Percentiles rank a stretch among this genome's conserved stretches.
These are phyloP conservation scores for Hura crepitans DNA, from an alignment of 441 rosid genomes.

Conservation along the genomic window DNA sequence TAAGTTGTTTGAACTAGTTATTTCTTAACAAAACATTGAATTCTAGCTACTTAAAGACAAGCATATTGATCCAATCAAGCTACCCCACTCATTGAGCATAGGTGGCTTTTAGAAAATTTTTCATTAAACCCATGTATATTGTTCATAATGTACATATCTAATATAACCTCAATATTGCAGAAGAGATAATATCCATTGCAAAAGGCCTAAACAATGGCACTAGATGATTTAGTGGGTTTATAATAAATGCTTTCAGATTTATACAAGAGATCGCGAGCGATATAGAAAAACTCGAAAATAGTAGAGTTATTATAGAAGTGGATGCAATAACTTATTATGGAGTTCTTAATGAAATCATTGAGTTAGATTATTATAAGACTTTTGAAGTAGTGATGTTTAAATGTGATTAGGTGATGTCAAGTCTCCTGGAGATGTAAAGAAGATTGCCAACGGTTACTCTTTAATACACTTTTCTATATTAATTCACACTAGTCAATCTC, in stretches of 20 bases:
- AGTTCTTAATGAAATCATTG: neutral
- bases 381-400: too few species aligned
- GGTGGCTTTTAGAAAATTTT: neutral
- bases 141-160: neutral
- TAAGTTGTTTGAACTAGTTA: neutral
- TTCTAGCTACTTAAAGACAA: neutral
- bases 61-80: neutral
- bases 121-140: neutral
- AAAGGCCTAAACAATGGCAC: neutral
- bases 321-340: neutral
- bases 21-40: neutral
- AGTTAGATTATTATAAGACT: neutral
- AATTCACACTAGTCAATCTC: too few species aligned
- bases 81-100: neutral
- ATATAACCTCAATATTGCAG: neutral
- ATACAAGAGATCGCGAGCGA: neutral
- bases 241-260: constrained; percentile 2
- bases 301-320: neutral
- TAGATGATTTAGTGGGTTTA: neutral
- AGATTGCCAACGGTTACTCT: too few species aligned
- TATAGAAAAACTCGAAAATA: constrained; percentile 4
- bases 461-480: too few species aligned
- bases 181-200: neutral
- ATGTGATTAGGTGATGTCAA: too few species aligned
- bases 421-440: too few species aligned